Conservation (phyloP, 2,329 filamentous ascomycete species). For the Clarireedia monteithiana region DNA sequence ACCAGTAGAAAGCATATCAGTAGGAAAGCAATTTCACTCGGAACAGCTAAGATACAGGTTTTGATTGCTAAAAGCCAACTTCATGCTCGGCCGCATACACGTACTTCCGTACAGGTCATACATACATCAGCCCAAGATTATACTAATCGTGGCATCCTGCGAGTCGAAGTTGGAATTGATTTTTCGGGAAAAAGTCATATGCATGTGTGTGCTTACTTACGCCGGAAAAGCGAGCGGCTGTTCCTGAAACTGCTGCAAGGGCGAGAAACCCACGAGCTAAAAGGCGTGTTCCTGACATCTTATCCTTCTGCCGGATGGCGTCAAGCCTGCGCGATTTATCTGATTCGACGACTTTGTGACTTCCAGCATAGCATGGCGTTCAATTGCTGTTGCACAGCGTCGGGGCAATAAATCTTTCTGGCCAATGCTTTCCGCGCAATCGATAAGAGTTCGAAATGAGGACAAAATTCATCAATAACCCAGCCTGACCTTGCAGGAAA, state of each 20-base stretch:
- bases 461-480: background rate
- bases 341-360: background rate
- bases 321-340: background rate
- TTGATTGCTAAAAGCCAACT: no score
- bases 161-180: background rate
- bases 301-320: background rate
- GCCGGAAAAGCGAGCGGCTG: background rate
- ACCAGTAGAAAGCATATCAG: no score
- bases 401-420: background rate
- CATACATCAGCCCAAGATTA: no score
- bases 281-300: background rate
- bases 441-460: background rate
- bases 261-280: background rate
- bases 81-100: no score
- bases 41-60: no score
- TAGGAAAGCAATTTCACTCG: no score
- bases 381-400: background rate
- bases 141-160: background rate
- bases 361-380: background rate
- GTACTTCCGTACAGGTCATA: no score
- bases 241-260: slow-evolving; percentile 7
- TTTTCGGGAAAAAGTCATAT: background rate
- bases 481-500: slow-evolving; percentile 1
- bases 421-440: background rate
- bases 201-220: background rate